Evolutionary conservation across 495 filamentous ascomycete genomes (phyloP), one percentile per base, ranked within the genome.

Genomic region (Thermochaetoides thermophila): DNA sequence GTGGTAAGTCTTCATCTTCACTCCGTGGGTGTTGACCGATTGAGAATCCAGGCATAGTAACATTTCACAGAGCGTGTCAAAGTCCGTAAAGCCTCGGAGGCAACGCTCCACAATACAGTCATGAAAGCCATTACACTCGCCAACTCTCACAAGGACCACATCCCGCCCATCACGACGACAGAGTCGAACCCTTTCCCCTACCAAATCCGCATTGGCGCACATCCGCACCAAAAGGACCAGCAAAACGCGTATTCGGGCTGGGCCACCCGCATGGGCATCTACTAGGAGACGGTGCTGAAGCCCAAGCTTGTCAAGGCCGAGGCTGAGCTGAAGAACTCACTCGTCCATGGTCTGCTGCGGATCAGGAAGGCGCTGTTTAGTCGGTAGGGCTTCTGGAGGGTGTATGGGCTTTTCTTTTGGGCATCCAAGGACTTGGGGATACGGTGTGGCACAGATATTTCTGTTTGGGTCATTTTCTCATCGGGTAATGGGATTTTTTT

Each of bases 131-230:
- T 95, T 14, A 74, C 71, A 29, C 75, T 76, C 19, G 89, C 82
- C 39, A 92, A 92, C 54, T 56, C 67, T 9, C 80, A 93, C 45
- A 93, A 91, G 53, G 84, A 93, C 48, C 89, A 97, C 58, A 94
- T 97, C 46, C 89, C 89, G 18, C 91, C 89, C 29, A 96, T 97
- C 37, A 95, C 84, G 16, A 87, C 82, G 6, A 86, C 73, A 45
- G 85, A 94, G 19, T 64, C 75, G 29, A 96, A 96, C 49, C 86
- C 91, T 0, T 97, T 97, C 51, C 87, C 89, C 3, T 96, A 93
- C 53, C 74, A 81, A 39, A 92, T 97, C 49, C 66, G 82, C 15
- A 68, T 96, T 21, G 84, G 37, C 35, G 14, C 22, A 5, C 37
- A 29, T 5, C 33, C 16, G 17, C 30, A 19, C n/a, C 34, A 35